phyloP scores from a whole-genome alignment of 2,329 filamentous ascomycete genomes.

The Fusarium sp. region DNA sequence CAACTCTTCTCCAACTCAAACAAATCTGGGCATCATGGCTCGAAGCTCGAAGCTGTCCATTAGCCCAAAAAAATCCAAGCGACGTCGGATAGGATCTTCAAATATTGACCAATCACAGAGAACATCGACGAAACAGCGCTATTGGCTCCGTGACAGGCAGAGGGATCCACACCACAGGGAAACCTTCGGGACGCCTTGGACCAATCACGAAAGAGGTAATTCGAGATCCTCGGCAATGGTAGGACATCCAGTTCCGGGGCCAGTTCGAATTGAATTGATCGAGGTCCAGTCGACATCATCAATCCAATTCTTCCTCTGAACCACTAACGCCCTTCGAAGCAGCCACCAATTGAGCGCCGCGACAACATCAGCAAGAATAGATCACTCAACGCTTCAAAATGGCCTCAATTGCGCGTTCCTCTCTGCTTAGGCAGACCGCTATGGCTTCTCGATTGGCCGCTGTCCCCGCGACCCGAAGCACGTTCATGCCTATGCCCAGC shows the following conservation, averaged over 20 bases:
- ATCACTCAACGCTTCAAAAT: conserved; percentile 49
- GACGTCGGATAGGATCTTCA: conserved; percentile 18
- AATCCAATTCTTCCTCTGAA: conserved; percentile 12
- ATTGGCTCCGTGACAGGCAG: conserved; percentile 34
- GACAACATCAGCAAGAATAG: conserved; percentile 16
- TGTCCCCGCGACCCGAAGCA: conserved; percentile 49
- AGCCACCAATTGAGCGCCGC: conserved; percentile 43
- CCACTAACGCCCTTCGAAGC: conserved; percentile 28
- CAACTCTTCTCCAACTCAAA: conserved; percentile 3
- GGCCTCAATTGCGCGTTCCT: conserved; percentile 65
- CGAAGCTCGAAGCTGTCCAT: conserved; percentile 13
- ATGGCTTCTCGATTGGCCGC: conserved; percentile 50
- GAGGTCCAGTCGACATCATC: conserved; percentile 35
- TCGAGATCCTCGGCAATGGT: conserved; percentile 61
- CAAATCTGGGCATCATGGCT: conserved; percentile 17
- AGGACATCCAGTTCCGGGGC: conserved; percentile 34
- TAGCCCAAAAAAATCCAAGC: conserved; percentile 40
- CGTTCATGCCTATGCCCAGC: conserved; percentile 45
- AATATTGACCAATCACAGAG: conserved; percentile 43
- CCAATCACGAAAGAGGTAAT: conserved; percentile 58
- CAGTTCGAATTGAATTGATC: conserved; percentile 20
- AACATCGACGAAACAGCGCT: conserved; percentile 33
- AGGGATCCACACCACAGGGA: conserved; percentile 37
- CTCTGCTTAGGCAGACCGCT: conserved; percentile 63
- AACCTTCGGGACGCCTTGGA: conserved; percentile 38